Percentiles rank a stretch among this genome's conserved stretches.
Conservation (phyloP, 495 filamentous ascomycete species). For the Penicillium pulvis region DNA sequence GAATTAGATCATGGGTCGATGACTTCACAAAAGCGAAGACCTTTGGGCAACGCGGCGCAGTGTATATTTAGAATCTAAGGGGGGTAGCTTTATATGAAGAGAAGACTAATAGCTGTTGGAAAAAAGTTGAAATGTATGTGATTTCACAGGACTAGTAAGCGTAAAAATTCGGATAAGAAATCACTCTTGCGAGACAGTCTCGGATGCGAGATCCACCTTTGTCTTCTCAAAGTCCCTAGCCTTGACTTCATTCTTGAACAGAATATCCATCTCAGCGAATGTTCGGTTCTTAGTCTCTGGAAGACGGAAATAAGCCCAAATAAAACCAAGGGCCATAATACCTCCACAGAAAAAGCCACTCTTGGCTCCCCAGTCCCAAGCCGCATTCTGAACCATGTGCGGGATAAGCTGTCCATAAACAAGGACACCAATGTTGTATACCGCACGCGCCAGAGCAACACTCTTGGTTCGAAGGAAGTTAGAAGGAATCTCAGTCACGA, state of each 20-base stretch:
- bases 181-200: constrained; percentile 3
- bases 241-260: constrained; percentile 39
- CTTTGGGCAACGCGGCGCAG: too few relatives aligned
- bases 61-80: too few relatives aligned
- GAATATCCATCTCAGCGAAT: constrained; percentile 57
- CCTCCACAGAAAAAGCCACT: constrained; percentile 70
- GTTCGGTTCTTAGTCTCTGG: constrained; percentile 63
- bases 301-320: constrained; percentile 55
- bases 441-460: constrained; percentile 61
- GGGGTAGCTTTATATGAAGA: too few relatives aligned
- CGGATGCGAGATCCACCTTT: constrained; percentile 11
- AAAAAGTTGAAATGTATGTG: too few relatives aligned
- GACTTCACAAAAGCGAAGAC: too few relatives aligned
- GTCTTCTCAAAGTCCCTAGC: constrained; percentile 27
- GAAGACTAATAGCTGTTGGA: too few relatives aligned
- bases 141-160: too few relatives aligned
- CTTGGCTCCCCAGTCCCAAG: constrained; percentile 65
- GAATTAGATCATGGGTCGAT: too few relatives aligned
- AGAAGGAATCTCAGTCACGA: constrained; percentile 61
- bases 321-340: constrained; percentile 38
- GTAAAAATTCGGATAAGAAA: not conserved
- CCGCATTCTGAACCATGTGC: constrained; percentile 67
- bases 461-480: constrained; percentile 60
- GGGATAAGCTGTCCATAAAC: constrained; percentile 64
- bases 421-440: constrained; percentile 59